phyloP scores from a whole-genome alignment of 257 asterid genomes.

The Jacaranda mimosifolia region DNA sequence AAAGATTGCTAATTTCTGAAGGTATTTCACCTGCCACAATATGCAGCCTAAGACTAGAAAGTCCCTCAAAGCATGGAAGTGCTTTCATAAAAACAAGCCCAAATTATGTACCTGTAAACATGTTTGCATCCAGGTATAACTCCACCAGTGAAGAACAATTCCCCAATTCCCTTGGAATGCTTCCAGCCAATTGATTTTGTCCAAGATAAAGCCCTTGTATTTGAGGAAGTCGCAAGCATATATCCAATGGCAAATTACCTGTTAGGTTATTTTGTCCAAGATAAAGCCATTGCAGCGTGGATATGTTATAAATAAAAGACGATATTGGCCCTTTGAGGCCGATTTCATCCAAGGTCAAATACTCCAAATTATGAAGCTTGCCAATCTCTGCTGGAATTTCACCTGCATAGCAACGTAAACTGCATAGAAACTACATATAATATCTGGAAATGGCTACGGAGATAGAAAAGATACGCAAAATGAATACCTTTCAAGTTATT shows the following conservation, averaged over 20 bases:
- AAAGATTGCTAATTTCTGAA: slow-evolving; percentile 35
- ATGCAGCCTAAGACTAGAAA: not conserved
- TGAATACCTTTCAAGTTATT: slow-evolving; percentile 44
- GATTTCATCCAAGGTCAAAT: slow-evolving; percentile 31
- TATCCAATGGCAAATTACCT: slow-evolving; percentile 27
- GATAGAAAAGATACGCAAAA: not conserved
- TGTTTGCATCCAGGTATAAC: slow-evolving; percentile 30
- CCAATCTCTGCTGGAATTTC: slow-evolving; percentile 44
- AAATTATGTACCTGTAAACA: slow-evolving; percentile 25
- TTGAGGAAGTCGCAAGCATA: slow-evolving; percentile 31
- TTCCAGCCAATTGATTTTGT: slow-evolving; percentile 42
- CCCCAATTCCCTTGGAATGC: slow-evolving; percentile 35
- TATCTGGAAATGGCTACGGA: not conserved
- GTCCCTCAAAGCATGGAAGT: not conserved
- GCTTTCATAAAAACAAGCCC: not conserved
- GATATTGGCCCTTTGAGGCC: slow-evolving; percentile 37
- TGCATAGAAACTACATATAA: not conserved
- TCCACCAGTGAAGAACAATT: slow-evolving; percentile 37
- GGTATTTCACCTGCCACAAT: slow-evolving; percentile 36
- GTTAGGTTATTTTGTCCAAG: slow-evolving; percentile 35
- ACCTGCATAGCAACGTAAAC: too few relatives aligned
- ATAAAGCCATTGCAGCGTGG: slow-evolving; percentile 34
- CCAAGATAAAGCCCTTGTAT: slow-evolving; percentile 35
- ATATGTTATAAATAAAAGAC: slow-evolving; percentile 39
- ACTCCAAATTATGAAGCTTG: slow-evolving; percentile 33